Evolutionary conservation across 2,329 filamentous ascomycete species (phyloP).

Genomic region (Meredithiella fracta): DNA sequence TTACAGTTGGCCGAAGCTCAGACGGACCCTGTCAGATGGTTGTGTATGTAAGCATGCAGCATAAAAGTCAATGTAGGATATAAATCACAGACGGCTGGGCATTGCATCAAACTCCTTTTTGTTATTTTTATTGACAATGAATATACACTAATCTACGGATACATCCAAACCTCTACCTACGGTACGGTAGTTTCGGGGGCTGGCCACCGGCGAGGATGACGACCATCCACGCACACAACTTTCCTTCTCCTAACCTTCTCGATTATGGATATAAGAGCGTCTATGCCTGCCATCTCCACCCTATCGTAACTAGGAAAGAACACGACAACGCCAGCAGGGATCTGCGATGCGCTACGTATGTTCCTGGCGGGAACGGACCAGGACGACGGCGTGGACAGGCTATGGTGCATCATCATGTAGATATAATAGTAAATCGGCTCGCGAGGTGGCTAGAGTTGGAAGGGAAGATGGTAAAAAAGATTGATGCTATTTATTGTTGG

Average conservation of each 20-base stretch:
- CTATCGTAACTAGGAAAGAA: neutral
- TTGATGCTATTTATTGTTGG: neutral
- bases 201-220: too few species aligned
- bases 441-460: neutral
- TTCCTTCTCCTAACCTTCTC: too few species aligned
- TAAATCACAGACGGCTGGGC: too few species aligned
- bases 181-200: too few species aligned
- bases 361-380: neutral
- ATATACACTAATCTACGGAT: too few species aligned
- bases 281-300: too few species aligned
- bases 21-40: neutral
- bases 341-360: neutral
- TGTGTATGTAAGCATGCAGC: neutral
- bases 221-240: too few species aligned
- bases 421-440: neutral
- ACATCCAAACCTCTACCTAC: too few species aligned
- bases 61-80: too few species aligned
- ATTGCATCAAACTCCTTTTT: too few species aligned
- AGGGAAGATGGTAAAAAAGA: neutral
- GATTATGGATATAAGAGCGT: too few species aligned
- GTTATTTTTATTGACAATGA: too few species aligned
- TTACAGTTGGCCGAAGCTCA: neutral
- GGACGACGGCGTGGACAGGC: neutral
- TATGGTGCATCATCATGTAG: neutral
- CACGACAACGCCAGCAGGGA: conserved; percentile 3